Base-by-base conservation (phyloP, 495 filamentous ascomycete genomes). In the Penicillium ucsense region DNA sequence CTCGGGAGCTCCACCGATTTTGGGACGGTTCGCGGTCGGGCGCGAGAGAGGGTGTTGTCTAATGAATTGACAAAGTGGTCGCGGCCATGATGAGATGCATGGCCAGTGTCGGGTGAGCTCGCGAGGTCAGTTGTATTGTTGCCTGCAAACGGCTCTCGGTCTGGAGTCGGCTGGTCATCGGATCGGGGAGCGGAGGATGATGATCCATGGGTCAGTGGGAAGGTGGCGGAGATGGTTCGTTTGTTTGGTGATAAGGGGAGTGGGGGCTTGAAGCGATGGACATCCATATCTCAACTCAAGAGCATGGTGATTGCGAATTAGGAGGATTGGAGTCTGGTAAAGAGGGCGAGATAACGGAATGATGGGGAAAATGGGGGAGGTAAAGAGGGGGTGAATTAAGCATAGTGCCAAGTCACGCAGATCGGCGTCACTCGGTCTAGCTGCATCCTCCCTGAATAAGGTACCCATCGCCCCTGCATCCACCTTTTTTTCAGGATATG, bases 171-270 rank as follows among this genome's bases (percentile, higher is more conserved):
- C 31, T 48, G 52, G 31, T 52, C 48, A 51, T 46, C 50, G 39
- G 40, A 28, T 47, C 43, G 52, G 30, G 46, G 52, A 52, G 31
- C 45, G 42, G 47, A 34, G 32, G 61, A 20, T 20, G 20, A 20
- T 20, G 20, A 62, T 33, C 62, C 62, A 59, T 63, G 63, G 67
- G 51, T 61, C 35, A 54, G 45, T 33, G 56, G 54, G 40, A 48
- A 54, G 29, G 51, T 54, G 27, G 58, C 55, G 27, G 60, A 49
- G 35, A 44, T n/a, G 20, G 55, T 29, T 45, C 48, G 20, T 20
- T 20, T 43, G 29, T 55, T 35, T 7, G 59, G 30, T 6, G 54
- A 49, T 27, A 57, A 30, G 1, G 46, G 43, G 30, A 48, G 34
- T 11, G 47, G 45, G 30, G 38, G 47, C 39, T 49, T 51, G 32